Evolutionary conservation across 1,284 basidiomycete species (phyloP).

Genomic region (Dichomitus squalens): DNA sequence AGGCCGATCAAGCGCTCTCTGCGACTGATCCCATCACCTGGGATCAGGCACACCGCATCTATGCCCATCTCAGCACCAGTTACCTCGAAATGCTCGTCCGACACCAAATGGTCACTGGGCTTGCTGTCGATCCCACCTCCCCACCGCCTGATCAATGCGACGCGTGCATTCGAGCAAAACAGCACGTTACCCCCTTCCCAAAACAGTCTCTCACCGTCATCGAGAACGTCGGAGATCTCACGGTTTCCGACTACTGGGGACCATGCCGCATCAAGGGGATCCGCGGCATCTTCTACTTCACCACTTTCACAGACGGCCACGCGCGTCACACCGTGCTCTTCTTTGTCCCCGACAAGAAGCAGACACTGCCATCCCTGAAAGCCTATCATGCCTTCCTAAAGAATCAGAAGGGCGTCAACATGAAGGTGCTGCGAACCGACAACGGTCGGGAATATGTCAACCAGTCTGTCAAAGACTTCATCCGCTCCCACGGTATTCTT

Average conservation of each 20-base stretch:
- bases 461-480: constrained; percentile 18
- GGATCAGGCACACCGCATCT: no score
- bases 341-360: constrained; percentile 27
- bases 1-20: no score
- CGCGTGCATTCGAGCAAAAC: constrained; percentile 3
- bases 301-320: constrained; percentile 32
- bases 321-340: constrained; percentile 22
- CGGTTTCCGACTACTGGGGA: constrained; percentile 43
- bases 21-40: no score
- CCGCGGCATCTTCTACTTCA: constrained; percentile 29
- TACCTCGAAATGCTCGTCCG: no score
- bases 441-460: constrained; percentile 33
- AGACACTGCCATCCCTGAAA: constrained; percentile 26
- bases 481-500: constrained; percentile 29
- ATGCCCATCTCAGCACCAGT: no score
- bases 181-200: neutral
- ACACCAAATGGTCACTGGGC: constrained; percentile 1
- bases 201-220: constrained; percentile 20
- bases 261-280: constrained; percentile 31
- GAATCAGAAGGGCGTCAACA: neutral
- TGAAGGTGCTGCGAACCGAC: constrained; percentile 31
- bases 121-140: neutral
- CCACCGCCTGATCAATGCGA: constrained; percentile 1
- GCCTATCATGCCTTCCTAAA: constrained; percentile 25
- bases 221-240: constrained; percentile 33